phyloP scores from a whole-genome alignment of 768 basidiomycete genomes.

The Amanita phalloides region DNA sequence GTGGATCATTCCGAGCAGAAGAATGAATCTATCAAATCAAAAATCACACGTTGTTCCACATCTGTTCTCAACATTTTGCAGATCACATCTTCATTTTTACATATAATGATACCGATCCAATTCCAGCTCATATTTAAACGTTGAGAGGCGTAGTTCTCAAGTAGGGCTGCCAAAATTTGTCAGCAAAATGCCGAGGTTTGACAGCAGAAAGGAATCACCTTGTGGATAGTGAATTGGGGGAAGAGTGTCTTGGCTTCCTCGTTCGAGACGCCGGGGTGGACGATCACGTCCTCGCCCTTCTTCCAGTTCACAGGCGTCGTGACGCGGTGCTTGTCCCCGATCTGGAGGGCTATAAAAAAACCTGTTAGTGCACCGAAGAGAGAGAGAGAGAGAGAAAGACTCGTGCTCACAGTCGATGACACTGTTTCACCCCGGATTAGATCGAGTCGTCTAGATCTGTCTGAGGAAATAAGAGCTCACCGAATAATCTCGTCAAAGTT shows the following conservation, averaged over 20 bases:
- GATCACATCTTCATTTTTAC: no score
- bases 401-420: constrained; percentile 59
- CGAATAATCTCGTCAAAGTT: constrained; percentile 68
- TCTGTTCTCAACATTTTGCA: no score
- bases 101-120: no score
- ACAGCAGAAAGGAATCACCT: constrained; percentile 33
- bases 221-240: constrained; percentile 72
- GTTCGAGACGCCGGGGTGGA: constrained; percentile 72
- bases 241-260: constrained; percentile 90
- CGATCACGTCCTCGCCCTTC: constrained; percentile 88
- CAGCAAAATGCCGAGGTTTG: constrained; percentile 1
- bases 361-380: constrained; percentile 24
- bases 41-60: no score
- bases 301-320: constrained; percentile 96
- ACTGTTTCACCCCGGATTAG: constrained; percentile 16
- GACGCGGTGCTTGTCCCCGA: constrained; percentile 76
- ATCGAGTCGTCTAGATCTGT: no score
- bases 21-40: no score
- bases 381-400: constrained; percentile 14
- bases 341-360: constrained; percentile 56
- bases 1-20: no score
- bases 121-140: constrained; percentile 11
- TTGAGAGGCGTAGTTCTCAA: constrained; percentile 68
- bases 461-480: constrained; percentile 16
- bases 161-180: constrained; percentile 51